phyloP scores from a whole-genome alignment of 306 rosid genomes.

The Trifolium dubium region DNA sequence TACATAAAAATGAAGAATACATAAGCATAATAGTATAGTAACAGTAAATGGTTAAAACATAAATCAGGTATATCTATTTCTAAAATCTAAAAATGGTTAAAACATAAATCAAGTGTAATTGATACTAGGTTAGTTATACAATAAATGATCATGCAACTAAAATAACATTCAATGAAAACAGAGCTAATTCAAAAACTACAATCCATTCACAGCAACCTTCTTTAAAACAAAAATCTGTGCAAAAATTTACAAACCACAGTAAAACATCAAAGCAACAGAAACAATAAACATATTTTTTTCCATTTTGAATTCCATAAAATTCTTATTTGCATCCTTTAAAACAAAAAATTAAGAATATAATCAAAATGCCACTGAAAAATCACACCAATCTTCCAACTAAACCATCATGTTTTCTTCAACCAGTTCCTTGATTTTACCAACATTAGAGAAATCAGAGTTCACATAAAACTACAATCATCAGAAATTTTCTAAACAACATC shows the following conservation, averaged over 20 bases:
- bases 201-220: background rate
- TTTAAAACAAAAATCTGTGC: too few relatives aligned
- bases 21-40: too few relatives aligned
- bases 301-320: background rate
- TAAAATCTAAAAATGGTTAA: constrained; percentile 4
- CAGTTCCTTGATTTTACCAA: background rate
- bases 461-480: background rate
- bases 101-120: background rate
- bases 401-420: background rate
- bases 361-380: background rate
- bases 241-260: background rate
- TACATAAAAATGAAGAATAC: background rate
- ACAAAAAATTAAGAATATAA: too few relatives aligned
- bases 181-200: background rate
- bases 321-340: background rate
- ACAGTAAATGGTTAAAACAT: background rate
- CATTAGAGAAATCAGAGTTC: constrained; percentile 16
- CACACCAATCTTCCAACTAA: background rate
- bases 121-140: background rate
- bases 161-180: background rate
- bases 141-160: background rate
- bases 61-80: background rate
- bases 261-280: background rate
- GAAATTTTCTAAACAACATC: background rate
- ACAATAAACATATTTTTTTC: background rate